Base-by-base conservation (phyloP, 495 filamentous ascomycete genomes). In the Penicillium coffeae region DNA sequence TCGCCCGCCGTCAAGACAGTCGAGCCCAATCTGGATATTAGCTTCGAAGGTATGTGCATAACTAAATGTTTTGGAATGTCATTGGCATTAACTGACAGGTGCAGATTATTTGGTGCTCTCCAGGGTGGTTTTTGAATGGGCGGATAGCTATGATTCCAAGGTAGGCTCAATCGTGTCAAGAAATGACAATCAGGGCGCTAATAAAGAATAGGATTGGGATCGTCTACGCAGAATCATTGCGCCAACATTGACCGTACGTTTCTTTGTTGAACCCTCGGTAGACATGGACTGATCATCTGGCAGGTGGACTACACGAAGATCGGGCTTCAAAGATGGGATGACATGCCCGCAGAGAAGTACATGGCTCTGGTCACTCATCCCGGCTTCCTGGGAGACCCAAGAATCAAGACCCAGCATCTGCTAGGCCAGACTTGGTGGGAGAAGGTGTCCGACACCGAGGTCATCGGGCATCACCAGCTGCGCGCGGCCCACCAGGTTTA, bases 131-230 rank as follows among this genome's bases (percentile, higher is more conserved):
- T 87, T 86, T 64, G 84, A 90, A 52, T 91, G 87, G 87, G 86
- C 83, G 0, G 87, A 90, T 57, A 87, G 84, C 75, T 91, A 91
- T 64, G 87, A 90, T 69, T 77, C 74, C 58, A 91, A 83, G 55
- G 64, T 65, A 56, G 27, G 14, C 34, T 32, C 15, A 1, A 3
- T 1, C 13, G 1, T 4, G 21, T 15, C 21, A 10, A 5, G 4
- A 2, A 27, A 4, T 10, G 7, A 36, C 9, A 21, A 21, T 18
- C 21, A 3, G 0, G 25, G 12, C 32, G 25, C 25, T 30, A 30
- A 30, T 30, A 10, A 30, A 5, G 25, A n/a, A 10, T 20, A 86
- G 76, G 83, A 91, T 76, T 90, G 87, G 86, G 70, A 77, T 6
- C 82, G 86, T 21, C 77, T 91, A 19, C 64, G 72, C 27, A 79